Evolutionary conservation across 257 asterid species (phyloP).

Genomic region (Eucommia ulmoides): DNA sequence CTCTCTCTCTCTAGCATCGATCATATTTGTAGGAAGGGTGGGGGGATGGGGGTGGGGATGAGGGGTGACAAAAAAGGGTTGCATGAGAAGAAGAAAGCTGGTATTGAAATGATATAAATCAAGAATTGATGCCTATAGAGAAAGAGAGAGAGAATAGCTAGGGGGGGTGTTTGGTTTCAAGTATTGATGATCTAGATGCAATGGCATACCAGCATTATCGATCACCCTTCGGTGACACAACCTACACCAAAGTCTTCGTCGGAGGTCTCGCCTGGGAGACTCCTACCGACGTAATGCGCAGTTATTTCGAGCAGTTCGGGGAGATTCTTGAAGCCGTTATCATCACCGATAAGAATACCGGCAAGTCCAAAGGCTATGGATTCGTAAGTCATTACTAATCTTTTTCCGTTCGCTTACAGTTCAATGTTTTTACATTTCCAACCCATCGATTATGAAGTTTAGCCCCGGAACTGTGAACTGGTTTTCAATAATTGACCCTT

Average conservation of each 20-base stretch:
- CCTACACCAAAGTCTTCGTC: slow-evolving; percentile 80
- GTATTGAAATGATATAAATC: too few species aligned
- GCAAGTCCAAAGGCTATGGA: slow-evolving; percentile 93
- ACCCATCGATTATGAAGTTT: too few species aligned
- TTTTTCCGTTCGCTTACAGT: too few species aligned
- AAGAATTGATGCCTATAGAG: too few species aligned
- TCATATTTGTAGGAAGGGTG: not conserved
- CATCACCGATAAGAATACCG: slow-evolving; percentile 87
- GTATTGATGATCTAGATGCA: too few species aligned
- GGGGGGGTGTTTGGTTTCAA: too few species aligned
- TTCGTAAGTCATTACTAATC: slow-evolving; percentile 74
- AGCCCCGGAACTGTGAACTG: too few species aligned
- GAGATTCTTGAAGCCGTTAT: slow-evolving; percentile 95
- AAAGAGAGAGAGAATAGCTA: not conserved
- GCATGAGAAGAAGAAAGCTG: not conserved
- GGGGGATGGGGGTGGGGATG: not conserved
- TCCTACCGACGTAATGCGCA: slow-evolving; percentile 72
- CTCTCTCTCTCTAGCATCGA: not conserved
- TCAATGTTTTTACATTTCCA: too few species aligned
- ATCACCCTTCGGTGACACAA: slow-evolving; percentile 97
- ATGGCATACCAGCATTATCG: slow-evolving; percentile 94
- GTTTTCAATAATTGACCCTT: too few species aligned
- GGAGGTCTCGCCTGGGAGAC: slow-evolving; percentile 99
- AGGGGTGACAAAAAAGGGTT: not conserved
- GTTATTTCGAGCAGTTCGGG: slow-evolving; percentile 76